Percentiles rank a stretch among this genome's conserved stretches.
Evolutionary conservation across 768 basidiomycete genomes (phyloP).

Genomic region (Auricularia auricula-judae): DNA sequence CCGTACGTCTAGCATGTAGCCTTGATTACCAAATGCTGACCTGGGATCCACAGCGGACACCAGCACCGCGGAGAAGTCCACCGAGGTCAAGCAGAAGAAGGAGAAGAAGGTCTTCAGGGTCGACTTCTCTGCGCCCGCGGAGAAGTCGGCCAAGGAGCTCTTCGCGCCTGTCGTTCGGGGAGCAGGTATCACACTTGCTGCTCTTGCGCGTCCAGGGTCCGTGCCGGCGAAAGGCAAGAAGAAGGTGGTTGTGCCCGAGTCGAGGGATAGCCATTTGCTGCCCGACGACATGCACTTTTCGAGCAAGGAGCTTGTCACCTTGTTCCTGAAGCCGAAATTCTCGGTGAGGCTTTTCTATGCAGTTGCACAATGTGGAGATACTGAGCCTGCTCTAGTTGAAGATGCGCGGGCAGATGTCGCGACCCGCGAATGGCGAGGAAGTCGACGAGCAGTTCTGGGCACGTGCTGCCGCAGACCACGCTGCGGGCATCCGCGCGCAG

Average conservation of each 20-base stretch:
- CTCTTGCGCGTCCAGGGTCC: constrained; percentile 25
- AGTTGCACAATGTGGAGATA: not conserved
- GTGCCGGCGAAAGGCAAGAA: constrained; percentile 36
- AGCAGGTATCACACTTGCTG: constrained; percentile 55
- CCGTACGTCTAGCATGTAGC: not conserved
- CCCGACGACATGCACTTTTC: constrained; percentile 99
- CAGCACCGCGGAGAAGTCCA: constrained; percentile 87
- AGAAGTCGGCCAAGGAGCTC: constrained; percentile 57
- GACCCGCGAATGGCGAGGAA: constrained; percentile 60
- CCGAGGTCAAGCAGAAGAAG: constrained; percentile 98
- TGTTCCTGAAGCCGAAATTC: constrained; percentile 96
- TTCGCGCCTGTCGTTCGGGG: constrained; percentile 71
- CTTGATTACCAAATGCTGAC: constrained; percentile 8
- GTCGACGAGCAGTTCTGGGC: constrained; percentile 98
- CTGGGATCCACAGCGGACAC: constrained; percentile 85
- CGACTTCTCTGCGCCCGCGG: constrained; percentile 56
- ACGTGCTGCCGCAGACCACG: constrained; percentile 79
- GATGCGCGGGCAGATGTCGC: constrained; percentile 68
- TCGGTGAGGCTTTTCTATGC: constrained; percentile 35
- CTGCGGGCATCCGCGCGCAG: constrained; percentile 41
- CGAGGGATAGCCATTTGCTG: constrained; percentile 62
- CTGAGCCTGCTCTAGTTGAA: constrained; percentile 44
- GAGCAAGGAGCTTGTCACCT: constrained; percentile 74
- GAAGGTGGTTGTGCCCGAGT: constrained; percentile 41
- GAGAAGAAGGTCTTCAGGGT: constrained; percentile 72